Evolutionary conservation across 148 eudicot genomes (phyloP).

Genomic region (Silene latifolia): DNA sequence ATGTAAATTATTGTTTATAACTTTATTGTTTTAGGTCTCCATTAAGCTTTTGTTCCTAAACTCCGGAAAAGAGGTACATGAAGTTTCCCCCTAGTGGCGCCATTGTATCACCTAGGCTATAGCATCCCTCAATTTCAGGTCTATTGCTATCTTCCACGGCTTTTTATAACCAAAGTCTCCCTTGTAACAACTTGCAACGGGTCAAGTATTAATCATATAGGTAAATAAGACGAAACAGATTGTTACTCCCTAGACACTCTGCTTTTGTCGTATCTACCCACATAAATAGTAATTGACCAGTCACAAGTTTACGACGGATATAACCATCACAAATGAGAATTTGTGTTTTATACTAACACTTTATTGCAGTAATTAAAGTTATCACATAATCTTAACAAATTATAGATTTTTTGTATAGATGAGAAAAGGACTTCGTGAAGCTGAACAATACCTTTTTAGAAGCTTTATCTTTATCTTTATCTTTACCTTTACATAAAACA

Average conservation of each 20-base stretch:
- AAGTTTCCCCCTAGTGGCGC: not conserved
- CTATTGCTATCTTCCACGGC: not conserved
- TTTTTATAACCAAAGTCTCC: too few species aligned
- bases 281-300: too few species aligned
- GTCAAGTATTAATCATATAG: too few species aligned
- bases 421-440: not conserved
- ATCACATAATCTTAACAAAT: not conserved
- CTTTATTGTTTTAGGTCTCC: not conserved
- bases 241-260: too few species aligned
- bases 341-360: too few species aligned
- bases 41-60: conserved; percentile 7
- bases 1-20: too few species aligned
- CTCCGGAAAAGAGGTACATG: not conserved
- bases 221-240: too few species aligned
- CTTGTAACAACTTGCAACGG: too few species aligned
- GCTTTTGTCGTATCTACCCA: too few species aligned
- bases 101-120: not conserved
- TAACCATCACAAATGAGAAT: too few species aligned
- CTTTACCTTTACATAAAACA: not conserved
- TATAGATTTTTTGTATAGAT: not conserved
- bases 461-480: conserved; percentile 6
- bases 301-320: too few species aligned
- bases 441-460: not conserved
- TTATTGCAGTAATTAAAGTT: too few species aligned
- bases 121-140: conserved; percentile 11